Evolutionary conservation across 2,329 filamentous ascomycete species (phyloP).

Genomic region (Diplodia scrobiculata): DNA sequence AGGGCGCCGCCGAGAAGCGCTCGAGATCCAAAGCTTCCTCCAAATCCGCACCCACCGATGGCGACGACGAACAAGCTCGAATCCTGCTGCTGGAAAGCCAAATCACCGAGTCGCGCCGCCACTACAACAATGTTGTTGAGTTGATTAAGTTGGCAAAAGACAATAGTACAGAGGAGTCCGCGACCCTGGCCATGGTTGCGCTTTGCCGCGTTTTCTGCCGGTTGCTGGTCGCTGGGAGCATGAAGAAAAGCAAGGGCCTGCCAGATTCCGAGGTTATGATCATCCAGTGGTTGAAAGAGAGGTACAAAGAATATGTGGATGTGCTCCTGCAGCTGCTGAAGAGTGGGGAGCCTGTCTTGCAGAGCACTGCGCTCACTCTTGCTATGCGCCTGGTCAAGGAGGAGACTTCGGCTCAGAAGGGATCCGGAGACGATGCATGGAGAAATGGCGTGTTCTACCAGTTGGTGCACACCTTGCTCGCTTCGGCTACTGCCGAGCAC

Average conservation of each 20-base stretch:
- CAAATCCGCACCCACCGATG: slow-evolving; percentile 38
- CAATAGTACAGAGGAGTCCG: slow-evolving; percentile 57
- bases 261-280: slow-evolving; percentile 75
- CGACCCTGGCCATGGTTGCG: slow-evolving; percentile 72
- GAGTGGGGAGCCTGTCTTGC: slow-evolving; percentile 60
- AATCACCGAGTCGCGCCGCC: slow-evolving; percentile 80
- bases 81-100: slow-evolving; percentile 77
- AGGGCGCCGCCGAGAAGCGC: slow-evolving; percentile 41
- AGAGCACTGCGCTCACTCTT: slow-evolving; percentile 72
- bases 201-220: slow-evolving; percentile 85
- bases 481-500: slow-evolving; percentile 58
- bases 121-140: slow-evolving; percentile 86
- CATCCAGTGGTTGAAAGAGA: slow-evolving; percentile 74
- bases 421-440: slow-evolving; percentile 68
- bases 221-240: slow-evolving; percentile 70
- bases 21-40: slow-evolving; percentile 44
- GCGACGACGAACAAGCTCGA: slow-evolving; percentile 60
- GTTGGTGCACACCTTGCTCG: slow-evolving; percentile 65
- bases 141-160: slow-evolving; percentile 63
- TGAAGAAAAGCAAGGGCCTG: slow-evolving; percentile 66
- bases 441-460: slow-evolving; percentile 66
- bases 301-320: slow-evolving; percentile 70
- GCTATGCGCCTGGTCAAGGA: slow-evolving; percentile 83
- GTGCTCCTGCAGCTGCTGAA: slow-evolving; percentile 62
- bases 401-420: slow-evolving; percentile 65